A percentile compares a stretch with the other conserved stretches of the same genome.
phyloP scores from a whole-genome alignment of 768 basidiomycete genomes.

The Amyloporia xantha region DNA sequence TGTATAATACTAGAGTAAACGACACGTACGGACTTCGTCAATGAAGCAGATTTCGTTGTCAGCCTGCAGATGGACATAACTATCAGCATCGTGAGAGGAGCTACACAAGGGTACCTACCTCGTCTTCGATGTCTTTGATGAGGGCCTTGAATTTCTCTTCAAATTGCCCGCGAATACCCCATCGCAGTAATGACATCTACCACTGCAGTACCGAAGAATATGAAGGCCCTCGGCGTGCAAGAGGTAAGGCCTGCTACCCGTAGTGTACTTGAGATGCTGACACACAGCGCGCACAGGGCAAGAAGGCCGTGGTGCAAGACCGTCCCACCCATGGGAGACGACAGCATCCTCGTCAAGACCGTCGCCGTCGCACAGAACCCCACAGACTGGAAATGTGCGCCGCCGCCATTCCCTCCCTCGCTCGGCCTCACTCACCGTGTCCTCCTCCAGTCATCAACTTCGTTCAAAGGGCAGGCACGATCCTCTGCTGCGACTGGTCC shows the following conservation, averaged over 20 bases:
- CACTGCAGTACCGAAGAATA: constrained; percentile 9
- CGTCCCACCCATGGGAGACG: constrained; percentile 7
- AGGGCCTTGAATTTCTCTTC: constrained; percentile 92
- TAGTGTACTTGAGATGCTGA: not conserved
- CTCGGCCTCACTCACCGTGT: not conserved
- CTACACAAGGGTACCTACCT: constrained; percentile 34
- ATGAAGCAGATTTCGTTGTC: constrained; percentile 89
- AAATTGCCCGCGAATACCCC: constrained; percentile 86
- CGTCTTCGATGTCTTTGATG: constrained; percentile 84
- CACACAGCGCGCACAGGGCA: constrained; percentile 1
- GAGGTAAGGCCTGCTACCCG: constrained; percentile 18
- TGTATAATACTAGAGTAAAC: not conserved
- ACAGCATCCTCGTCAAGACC: constrained; percentile 12
- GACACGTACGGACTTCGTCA: constrained; percentile 80
- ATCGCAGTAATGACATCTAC: not conserved
- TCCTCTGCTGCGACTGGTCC: constrained; percentile 20
- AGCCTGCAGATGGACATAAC: constrained; percentile 24
- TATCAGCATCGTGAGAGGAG: not conserved
- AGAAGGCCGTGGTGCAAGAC: constrained; percentile 5
- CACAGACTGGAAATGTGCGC: constrained; percentile 9
- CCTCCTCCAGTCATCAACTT: constrained; percentile 7
- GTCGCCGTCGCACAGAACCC: constrained; percentile 10
- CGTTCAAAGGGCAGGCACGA: constrained; percentile 5
- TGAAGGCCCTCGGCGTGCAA: constrained; percentile 19
- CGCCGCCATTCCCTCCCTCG: not conserved